phyloP scores from a whole-genome alignment of 352 stramenopile genomes.

The Pythium vanterpoolii region DNA sequence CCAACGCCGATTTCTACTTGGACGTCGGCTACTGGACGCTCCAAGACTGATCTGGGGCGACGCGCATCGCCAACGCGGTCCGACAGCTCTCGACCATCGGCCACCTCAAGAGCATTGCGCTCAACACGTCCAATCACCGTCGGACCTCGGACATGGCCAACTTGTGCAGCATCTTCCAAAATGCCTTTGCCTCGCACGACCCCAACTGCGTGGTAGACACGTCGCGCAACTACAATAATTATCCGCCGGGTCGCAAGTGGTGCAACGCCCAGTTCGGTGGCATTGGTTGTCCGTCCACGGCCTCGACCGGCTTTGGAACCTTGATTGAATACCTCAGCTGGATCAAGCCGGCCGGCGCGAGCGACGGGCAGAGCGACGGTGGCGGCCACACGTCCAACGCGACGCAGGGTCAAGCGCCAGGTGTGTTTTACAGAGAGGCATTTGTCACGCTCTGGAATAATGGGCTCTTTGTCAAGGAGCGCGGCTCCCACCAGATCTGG shows the following conservation, averaged over 20 bases:
- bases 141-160: conserved; percentile 39
- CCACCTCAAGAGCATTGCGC: conserved; percentile 53
- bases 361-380: background rate
- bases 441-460: conserved; percentile 72
- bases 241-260: conserved; percentile 45
- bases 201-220: conserved; percentile 65
- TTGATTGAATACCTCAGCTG: conserved; percentile 75
- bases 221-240: conserved; percentile 39
- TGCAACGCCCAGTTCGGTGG: conserved; percentile 62
- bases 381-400: conserved; percentile 8
- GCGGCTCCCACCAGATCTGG: background rate
- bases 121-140: conserved; percentile 83
- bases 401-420: conserved; percentile 45
- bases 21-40: conserved; percentile 67
- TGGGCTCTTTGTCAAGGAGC: conserved; percentile 26
- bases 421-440: conserved; percentile 51
- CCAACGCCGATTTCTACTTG: conserved; percentile 58
- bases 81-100: conserved; percentile 34
- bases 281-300: conserved; percentile 46
- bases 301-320: conserved; percentile 40
- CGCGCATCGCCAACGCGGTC: conserved; percentile 31
- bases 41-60: conserved; percentile 7
- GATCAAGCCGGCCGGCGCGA: conserved; percentile 59
- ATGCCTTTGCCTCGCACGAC: conserved; percentile 30
- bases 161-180: conserved; percentile 59